Evolutionary conservation across 108 stramenopile species (phyloP), one percentile per base, ranked within the genome.

Genomic region (Skeletonema costatum): DNA sequence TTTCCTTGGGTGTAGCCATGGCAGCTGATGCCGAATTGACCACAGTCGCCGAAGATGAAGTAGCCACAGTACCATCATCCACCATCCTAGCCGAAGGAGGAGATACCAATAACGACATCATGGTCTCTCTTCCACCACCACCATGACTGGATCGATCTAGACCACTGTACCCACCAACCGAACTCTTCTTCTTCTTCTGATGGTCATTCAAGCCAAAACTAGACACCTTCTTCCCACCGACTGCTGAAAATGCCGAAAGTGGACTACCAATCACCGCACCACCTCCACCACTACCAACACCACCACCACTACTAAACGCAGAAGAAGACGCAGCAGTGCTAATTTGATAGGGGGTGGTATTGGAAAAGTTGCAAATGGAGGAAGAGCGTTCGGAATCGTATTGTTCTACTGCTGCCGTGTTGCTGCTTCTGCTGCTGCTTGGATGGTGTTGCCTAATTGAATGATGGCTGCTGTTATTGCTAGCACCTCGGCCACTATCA

Each of bases 191-290:
- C 7, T 41, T 4, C 39, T 41, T 4, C 5, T 41, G 39, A 41
- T 41, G 39, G 7, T 41, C 67, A 32, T 32, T n/a, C n/a, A 19
- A 41, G 0, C 29, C 59, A 38, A 36, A 31, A 35, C 21, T 39
- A 9, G 41, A 30, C 14, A 42, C 7, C 16, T 30, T 10, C 7
- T 29, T 16, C 3, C 46, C 39, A 25, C 56, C 19, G 35, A 71
- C 70, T 25, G 70, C 42, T 36, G 70, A 71, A 60, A 71, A 71
- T 32, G 70, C 70, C 60, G 56, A 71, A 3, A 60, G 56, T 12
- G 59, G 70, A 61, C 70, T 71, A 41, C 70, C 59, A 60, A 61
- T 61, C 60, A 61, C 60, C 3, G 31, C 33, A 0, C 13, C 31
- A 33, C 3, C n/a, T n/a, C n/a, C 32, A 19, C 60, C 19, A 60